These are phyloP conservation scores for Candida andamanensis DNA, from an alignment of 805 yeast species.

Conservation along the genomic window DNA sequence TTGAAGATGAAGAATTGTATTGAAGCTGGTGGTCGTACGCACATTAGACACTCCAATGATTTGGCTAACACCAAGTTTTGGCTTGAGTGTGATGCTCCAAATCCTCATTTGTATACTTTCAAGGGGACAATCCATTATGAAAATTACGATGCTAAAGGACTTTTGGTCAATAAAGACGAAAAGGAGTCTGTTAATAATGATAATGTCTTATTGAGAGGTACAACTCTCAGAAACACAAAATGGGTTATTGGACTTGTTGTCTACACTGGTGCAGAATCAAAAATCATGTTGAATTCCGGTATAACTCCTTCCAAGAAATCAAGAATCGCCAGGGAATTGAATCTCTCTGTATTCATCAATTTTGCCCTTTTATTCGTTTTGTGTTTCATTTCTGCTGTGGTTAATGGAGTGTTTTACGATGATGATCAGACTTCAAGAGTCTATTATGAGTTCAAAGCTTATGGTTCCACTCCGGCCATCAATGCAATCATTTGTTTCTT, in stretches of 20 bases:
- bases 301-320: conserved; percentile 74
- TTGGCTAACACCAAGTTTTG: conserved; percentile 53
- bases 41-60: conserved; percentile 52
- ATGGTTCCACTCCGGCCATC: conserved; percentile 58
- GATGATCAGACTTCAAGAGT: conserved; percentile 45
- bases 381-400: conserved; percentile 65
- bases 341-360: conserved; percentile 63
- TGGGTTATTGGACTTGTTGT: conserved; percentile 77
- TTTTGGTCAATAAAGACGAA: conserved; percentile 43
- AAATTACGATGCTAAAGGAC: conserved; percentile 16
- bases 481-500: conserved; percentile 72
- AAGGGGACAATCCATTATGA: conserved; percentile 61
- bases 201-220: conserved; percentile 69
- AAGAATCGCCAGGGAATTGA: conserved; percentile 67
- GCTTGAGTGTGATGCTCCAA: conserved; percentile 72
- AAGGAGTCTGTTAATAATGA: conserved; percentile 65
- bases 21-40: conserved; percentile 43
- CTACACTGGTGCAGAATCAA: conserved; percentile 75
- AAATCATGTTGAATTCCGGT: conserved; percentile 78
- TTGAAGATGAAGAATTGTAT: conserved; percentile 56
- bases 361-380: conserved; percentile 58
- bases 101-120: conserved; percentile 56
- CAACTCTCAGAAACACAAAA: conserved; percentile 72
- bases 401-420: conserved; percentile 63
- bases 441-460: conserved; percentile 66